Evolutionary conservation across 2,329 filamentous ascomycete species (phyloP), one percentile per base, ranked within the genome.

Genomic region (Fusarium musae): DNA sequence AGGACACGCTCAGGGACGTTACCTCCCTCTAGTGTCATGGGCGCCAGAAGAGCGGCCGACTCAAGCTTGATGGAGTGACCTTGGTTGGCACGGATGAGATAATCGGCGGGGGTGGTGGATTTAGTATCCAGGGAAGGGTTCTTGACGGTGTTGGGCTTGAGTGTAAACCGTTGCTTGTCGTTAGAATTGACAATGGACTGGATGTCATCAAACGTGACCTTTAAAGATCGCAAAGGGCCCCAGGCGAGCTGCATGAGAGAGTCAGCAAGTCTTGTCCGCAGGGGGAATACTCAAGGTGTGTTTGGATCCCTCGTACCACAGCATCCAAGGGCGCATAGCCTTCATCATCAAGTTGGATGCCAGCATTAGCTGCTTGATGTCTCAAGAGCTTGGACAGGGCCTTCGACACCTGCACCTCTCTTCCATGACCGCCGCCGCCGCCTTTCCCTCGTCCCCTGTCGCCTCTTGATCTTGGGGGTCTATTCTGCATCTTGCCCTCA

Each of bases 1-100:
- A 98, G 89, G 6, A 95, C 93, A 1, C 87, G 85, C 0, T 85
- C 79, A 0, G 94, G 94, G 3, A 95, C 76, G 70, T 89, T 89
- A 30, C 78, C 87, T 11, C 80, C 83, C 39, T 87, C 87, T 2
- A 89, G 79, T 3, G 90, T 91, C 64, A 98, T 85, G 11, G 92
- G 91, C 26, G 86, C 87, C 6, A 97, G 88, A 5, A 97, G 87
- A 0, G 88, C 88, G 52, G 92, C 89, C n/a, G 90, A 90, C 34
- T 93, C 92, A 40, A 91, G 84, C 78, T 91, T 90, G 79, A 99
- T 93, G 77, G 90, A 94, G 85, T 98, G 96, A 61, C 96, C 96
- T 84, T 98, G 96, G 79, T 97, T 97, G 34, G 96, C 96, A 78
- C 96, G 94, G 83, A 99, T 98, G 37, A 97, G 87, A 85, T 92